Conservation (phyloP, 2,329 filamentous ascomycete species). For the Hawksworthiomyces lignivorus region DNA sequence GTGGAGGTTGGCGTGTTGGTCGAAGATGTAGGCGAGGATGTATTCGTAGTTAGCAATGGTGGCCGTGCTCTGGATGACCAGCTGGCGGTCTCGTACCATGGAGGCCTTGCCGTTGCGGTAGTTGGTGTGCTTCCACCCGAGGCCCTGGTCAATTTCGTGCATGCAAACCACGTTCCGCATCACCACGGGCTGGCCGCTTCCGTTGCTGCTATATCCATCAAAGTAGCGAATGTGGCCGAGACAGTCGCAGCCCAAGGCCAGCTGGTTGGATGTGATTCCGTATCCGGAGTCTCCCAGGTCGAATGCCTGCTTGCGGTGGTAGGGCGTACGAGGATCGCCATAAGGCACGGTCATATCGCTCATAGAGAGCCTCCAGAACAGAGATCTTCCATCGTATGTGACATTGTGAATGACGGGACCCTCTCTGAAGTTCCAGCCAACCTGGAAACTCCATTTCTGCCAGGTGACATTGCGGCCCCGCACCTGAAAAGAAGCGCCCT, state of each 20-base stretch:
- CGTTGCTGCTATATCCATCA: constrained; percentile 34
- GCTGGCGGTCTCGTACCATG: constrained; percentile 49
- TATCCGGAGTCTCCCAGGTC: constrained; percentile 64
- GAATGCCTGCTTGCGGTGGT: constrained; percentile 63
- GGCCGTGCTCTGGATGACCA: constrained; percentile 57
- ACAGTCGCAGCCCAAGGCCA: constrained; percentile 61
- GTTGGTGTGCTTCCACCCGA: constrained; percentile 65
- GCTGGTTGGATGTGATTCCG: constrained; percentile 59
- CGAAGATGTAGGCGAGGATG: constrained; percentile 44
- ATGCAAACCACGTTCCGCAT: constrained; percentile 53
- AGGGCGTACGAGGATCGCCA: constrained; percentile 56
- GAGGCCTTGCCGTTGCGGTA: constrained; percentile 45
- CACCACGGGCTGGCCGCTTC: constrained; percentile 41
- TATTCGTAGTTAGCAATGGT: constrained; percentile 67
- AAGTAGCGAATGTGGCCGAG: constrained; percentile 57
- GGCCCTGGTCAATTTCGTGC: constrained; percentile 63
- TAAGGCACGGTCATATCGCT: constrained; percentile 63
- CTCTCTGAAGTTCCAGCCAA: constrained; percentile 62
- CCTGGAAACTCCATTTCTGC: constrained; percentile 62
- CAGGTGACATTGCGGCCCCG: constrained; percentile 42
- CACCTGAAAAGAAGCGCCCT: constrained; percentile 35
- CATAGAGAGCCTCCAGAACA: constrained; percentile 59
- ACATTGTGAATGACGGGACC: constrained; percentile 64
- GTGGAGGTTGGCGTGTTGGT: constrained; percentile 52
- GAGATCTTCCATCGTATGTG: constrained; percentile 50